Evolutionary conservation across 805 yeast genomes (phyloP), one percentile per base, ranked within the genome.

Genomic region (Diddensiella caesifluorescens): DNA sequence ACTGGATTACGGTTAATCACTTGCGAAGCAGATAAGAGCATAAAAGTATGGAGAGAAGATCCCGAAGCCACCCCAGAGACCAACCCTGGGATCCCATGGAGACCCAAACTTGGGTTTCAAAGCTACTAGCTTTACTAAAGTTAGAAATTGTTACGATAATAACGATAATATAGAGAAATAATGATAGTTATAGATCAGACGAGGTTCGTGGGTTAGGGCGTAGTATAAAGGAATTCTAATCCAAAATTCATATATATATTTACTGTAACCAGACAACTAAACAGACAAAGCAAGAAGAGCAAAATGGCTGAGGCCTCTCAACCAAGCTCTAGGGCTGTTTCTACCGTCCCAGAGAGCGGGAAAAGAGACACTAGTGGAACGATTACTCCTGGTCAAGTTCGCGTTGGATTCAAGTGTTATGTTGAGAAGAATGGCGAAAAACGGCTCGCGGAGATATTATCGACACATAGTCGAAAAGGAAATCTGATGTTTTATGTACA

Each of bases 401-500:
- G 55, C 12, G 45, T 44, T 3, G 96, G 96, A 13, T 83, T 94
- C 57, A 87, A 86, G 59, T 82, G 87, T 19, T 83, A 71, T 62
- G 94, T 84, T 4, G 69, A 69, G 46, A 90, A 92, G 60, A 96
- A 88, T 55, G 84, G 77, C 22, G 88, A 82, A 49, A 74, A 71
- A 47, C 70, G 96, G 47, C 60, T 79, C 25, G 97, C 97, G 1
- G 98, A 92, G 59, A 77, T 92, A 32, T 66, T 92, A 34, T 86
- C 89, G 15, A 73, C 77, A 38, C 86, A 84, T 48, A 63, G 74
- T 35, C 79, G 84, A 55, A 82, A 87, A 59, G 86, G 89, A 10
- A 75, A 83, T 47, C 77, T 79, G 23, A 84, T 77, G 50, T 89
- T 82, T 61, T 92, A 92, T 60, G 95, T 92, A 22, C 99, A 92